Conservation (phyloP, 768 basidiomycete genomes). For the Mycena polygramma region DNA sequence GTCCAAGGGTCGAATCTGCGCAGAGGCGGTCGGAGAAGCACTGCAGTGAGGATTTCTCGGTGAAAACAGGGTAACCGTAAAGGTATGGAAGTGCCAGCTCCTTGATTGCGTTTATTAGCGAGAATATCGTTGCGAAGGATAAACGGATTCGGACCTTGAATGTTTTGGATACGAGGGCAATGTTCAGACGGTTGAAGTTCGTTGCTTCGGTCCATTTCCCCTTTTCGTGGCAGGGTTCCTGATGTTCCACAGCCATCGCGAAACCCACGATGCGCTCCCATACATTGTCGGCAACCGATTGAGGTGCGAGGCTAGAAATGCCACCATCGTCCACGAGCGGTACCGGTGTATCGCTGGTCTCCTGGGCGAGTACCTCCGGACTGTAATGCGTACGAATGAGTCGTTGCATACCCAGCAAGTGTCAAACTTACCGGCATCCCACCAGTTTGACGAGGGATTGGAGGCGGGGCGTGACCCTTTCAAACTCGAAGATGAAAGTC, state of each 20-base stretch:
- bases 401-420: not conserved
- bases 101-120: not conserved
- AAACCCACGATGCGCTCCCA: not conserved
- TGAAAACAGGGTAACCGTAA: not conserved
- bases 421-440: not conserved
- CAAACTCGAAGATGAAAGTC: not conserved
- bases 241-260: not conserved
- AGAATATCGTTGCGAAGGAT: not conserved
- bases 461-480: not conserved
- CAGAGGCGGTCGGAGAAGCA: not conserved
- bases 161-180: not conserved
- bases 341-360: not conserved
- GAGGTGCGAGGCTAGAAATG: not conserved
- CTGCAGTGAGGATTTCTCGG: not conserved
- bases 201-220: not conserved
- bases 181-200: not conserved
- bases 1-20: not conserved
- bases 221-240: too few species aligned
- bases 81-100: conserved; percentile 1
- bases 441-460: not conserved
- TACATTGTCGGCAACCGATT: not conserved
- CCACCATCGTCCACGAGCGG: not conserved
- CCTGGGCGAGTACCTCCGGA: not conserved
- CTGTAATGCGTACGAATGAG: not conserved
- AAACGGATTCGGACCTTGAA: not conserved